Percentiles rank a stretch among this genome's conserved stretches.
Evolutionary conservation across 345 rosid species (phyloP).

Genomic region (Pseudoturritis turrita): DNA sequence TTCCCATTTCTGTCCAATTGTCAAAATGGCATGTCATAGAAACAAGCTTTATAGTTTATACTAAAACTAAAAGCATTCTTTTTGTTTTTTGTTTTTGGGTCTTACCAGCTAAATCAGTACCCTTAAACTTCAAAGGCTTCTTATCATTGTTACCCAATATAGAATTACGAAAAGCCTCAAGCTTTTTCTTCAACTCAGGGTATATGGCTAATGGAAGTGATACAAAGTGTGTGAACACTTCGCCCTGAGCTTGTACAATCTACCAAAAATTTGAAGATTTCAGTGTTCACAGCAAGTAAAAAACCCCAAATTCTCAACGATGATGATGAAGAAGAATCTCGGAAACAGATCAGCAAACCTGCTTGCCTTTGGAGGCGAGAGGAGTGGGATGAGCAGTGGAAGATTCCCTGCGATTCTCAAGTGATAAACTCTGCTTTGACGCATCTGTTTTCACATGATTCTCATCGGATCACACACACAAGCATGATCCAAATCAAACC

Average conservation of each 20-base stretch:
- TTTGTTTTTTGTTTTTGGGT: neutral
- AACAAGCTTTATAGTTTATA: neutral
- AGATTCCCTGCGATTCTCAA: neutral
- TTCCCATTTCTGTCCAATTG: constrained; percentile 50
- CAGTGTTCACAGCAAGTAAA: neutral
- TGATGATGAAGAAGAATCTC: neutral
- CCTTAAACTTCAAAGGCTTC: neutral
- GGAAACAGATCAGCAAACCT: constrained; percentile 5
- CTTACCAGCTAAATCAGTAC: constrained; percentile 48
- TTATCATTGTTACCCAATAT: constrained; percentile 37
- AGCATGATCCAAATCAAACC: neutral
- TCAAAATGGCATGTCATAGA: neutral
- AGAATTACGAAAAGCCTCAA: constrained; percentile 53
- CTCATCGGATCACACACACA: constrained; percentile 1
- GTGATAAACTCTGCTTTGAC: neutral
- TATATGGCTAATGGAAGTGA: constrained; percentile 85
- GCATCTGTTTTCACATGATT: neutral
- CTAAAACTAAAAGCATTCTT: neutral
- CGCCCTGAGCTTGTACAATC: constrained; percentile 47
- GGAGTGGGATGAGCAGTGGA: neutral
- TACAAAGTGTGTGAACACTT: constrained; percentile 74
- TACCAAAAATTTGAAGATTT: constrained; percentile 14
- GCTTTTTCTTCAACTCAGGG: constrained; percentile 60
- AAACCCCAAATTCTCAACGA: neutral
- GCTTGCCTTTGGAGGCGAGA: constrained; percentile 6